These are phyloP conservation scores for Isoetes engelmannii DNA, from an alignment of 83 land plant species.

Conservation along the genomic window DNA sequence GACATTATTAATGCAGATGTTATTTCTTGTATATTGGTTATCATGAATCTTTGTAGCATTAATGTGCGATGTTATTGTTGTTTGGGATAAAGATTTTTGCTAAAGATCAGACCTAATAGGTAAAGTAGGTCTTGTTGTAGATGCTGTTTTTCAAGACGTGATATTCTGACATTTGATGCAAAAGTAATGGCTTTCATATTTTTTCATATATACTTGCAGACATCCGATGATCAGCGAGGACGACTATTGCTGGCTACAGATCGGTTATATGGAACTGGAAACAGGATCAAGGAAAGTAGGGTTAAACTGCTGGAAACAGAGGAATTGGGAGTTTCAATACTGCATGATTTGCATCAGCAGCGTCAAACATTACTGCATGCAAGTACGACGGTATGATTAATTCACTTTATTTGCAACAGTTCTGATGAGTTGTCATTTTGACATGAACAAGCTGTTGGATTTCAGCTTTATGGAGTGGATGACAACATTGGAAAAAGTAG, in stretches of 20 bases:
- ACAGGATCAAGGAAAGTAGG: constrained; percentile 68
- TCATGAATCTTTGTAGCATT: too few relatives aligned
- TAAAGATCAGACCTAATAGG: too few relatives aligned
- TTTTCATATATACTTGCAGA: constrained; percentile 30
- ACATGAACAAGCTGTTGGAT: too few relatives aligned
- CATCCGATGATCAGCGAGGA: constrained; percentile 66
- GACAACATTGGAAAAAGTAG: constrained; percentile 80
- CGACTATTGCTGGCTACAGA: constrained; percentile 67
- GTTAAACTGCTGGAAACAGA: constrained; percentile 83
- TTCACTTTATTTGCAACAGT: background rate
- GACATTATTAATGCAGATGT: too few relatives aligned
- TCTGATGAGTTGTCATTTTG: too few relatives aligned
- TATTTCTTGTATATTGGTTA: too few relatives aligned
- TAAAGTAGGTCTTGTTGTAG: too few relatives aligned
- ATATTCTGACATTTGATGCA: too few relatives aligned
- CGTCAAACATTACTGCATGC: constrained; percentile 76
- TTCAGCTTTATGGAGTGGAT: constrained; percentile 82
- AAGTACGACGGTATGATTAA: constrained; percentile 53
- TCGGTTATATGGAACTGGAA: constrained; percentile 56
- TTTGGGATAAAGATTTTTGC: too few relatives aligned
- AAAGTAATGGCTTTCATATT: too few relatives aligned
- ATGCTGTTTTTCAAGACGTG: too few relatives aligned
- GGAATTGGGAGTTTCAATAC: constrained; percentile 89
- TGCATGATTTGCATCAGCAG: constrained; percentile 81
- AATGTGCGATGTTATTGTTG: too few relatives aligned